Evolutionary conservation across 148 eudicot species (phyloP).

Genomic region (Nepenthes gracilis): DNA sequence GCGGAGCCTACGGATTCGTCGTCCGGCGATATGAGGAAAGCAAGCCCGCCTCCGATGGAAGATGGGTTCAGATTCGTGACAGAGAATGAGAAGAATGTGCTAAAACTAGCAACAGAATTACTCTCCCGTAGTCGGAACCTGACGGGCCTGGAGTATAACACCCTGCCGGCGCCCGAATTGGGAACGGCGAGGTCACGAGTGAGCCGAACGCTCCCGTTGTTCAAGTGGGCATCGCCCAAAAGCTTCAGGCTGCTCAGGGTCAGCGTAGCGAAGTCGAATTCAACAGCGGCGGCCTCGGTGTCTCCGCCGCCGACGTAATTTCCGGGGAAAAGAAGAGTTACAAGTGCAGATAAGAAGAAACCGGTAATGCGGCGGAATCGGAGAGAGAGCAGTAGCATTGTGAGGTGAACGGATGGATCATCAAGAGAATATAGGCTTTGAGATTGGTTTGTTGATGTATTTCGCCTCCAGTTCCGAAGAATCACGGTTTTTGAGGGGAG

Average conservation of each 20-base stretch:
- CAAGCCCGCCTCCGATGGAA: slow-evolving; percentile 78
- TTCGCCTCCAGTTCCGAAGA: not conserved
- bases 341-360: not conserved
- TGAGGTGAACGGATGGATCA: not conserved
- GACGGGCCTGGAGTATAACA: slow-evolving; percentile 42
- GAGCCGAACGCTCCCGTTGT: slow-evolving; percentile 48
- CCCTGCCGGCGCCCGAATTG: slow-evolving; percentile 65
- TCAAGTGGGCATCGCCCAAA: slow-evolving; percentile 73
- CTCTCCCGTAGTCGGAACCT: slow-evolving; percentile 24
- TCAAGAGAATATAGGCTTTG: not conserved
- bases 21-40: slow-evolving; percentile 55
- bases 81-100: slow-evolving; percentile 65
- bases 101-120: slow-evolving; percentile 29
- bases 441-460: not conserved
- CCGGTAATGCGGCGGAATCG: not conserved
- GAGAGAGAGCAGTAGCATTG: slow-evolving; percentile 1
- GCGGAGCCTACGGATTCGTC: slow-evolving; percentile 31
- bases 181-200: slow-evolving; percentile 70
- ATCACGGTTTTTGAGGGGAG: not conserved
- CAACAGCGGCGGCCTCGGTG: slow-evolving; percentile 11
- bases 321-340: not conserved
- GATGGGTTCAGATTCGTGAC: slow-evolving; percentile 53
- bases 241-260: slow-evolving; percentile 53
- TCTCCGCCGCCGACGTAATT: not conserved
- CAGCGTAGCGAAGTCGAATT: slow-evolving; percentile 61